Evolutionary conservation across 768 basidiomycete genomes (phyloP), one percentile per base, ranked within the genome.

Genomic region (Collybiopsis luxurians): DNA sequence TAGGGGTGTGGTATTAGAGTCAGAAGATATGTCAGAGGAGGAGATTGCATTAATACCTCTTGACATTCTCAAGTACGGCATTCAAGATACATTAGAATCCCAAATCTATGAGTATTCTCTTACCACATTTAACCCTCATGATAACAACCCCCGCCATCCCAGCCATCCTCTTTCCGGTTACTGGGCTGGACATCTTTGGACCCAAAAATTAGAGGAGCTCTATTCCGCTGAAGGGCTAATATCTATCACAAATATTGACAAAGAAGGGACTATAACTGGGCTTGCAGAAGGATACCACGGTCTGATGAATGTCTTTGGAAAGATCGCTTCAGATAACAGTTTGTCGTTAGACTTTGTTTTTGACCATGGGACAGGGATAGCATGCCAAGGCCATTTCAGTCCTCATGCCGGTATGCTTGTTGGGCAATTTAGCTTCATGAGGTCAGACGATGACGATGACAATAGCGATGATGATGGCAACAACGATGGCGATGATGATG

Each of bases 131-230:
- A 17, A 26, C 19, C 34, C 39, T 21, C 10, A 21, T 4, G 23
- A 42, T 7, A 38, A 40, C 21, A 11, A 21, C 2, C 34, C 48
- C 30, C 2, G n/a, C 3, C 4, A 6, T n/a, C 21, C n/a, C 15
- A 13, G n/a, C 10, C 51, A 53, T 26, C 19, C 34, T 3, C 34
- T 53, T 7, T 27, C 24, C 13, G 51, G 51, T 3, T 53, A 53
- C 24, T 53, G 51, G 51, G 38, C 51, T 23, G 51, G 51, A 13
- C 51, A 53, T 53, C 38, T 39, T 2, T 9, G n/a, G 21, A 38
- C 19, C 11, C 17, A 40, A 24, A 21, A 38, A 17, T n/a, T 24
- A 27, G 21, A 34, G 4, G 13, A 53, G 13, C 15, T 38, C 4
- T 38, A 39, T 24, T 53, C 51, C 2, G 24, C 34, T 23, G 36